phyloP scores from a whole-genome alignment of 1,139 yeast species.

The Nakaseomyces bracarensis region DNA sequence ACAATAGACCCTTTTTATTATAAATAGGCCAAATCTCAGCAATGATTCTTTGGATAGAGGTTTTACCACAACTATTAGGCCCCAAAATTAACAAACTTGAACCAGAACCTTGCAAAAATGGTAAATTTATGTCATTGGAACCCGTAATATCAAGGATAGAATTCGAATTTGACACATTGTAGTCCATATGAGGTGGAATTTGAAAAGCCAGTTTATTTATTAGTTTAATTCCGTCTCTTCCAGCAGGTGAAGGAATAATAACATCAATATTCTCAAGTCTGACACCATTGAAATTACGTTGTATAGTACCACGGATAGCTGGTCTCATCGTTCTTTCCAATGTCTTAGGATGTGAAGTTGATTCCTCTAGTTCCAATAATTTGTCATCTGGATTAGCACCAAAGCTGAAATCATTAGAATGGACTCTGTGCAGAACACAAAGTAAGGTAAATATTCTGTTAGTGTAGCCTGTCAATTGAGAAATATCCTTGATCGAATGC shows the following conservation, averaged over 20 bases:
- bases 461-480: slow-evolving; percentile 84
- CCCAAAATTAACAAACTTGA: slow-evolving; percentile 77
- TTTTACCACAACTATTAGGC: slow-evolving; percentile 84
- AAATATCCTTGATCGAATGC: slow-evolving; percentile 91
- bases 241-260: slow-evolving; percentile 61
- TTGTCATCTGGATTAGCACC: slow-evolving; percentile 35
- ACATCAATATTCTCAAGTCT: slow-evolving; percentile 78
- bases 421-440: slow-evolving; percentile 72
- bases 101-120: slow-evolving; percentile 33
- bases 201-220: slow-evolving; percentile 56
- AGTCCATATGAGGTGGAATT: slow-evolving; percentile 38
- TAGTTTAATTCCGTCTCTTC: slow-evolving; percentile 47
- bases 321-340: slow-evolving; percentile 1
- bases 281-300: slow-evolving; percentile 68
- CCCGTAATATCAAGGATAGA: slow-evolving; percentile 22
- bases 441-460: slow-evolving; percentile 74
- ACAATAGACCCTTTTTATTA: slow-evolving; percentile 56
- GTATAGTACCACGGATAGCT: slow-evolving; percentile 61
- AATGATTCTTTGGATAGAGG: slow-evolving; percentile 73
- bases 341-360: not conserved
- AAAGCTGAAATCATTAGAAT: slow-evolving; percentile 58
- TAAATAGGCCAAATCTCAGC: slow-evolving; percentile 93
- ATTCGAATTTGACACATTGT: slow-evolving; percentile 19
- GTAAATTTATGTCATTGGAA: slow-evolving; percentile 19
- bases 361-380: slow-evolving; percentile 2